Evolutionary conservation across 192 early-diverging fungal species (phyloP).

Genomic region (Allomyces arbusculus): DNA sequence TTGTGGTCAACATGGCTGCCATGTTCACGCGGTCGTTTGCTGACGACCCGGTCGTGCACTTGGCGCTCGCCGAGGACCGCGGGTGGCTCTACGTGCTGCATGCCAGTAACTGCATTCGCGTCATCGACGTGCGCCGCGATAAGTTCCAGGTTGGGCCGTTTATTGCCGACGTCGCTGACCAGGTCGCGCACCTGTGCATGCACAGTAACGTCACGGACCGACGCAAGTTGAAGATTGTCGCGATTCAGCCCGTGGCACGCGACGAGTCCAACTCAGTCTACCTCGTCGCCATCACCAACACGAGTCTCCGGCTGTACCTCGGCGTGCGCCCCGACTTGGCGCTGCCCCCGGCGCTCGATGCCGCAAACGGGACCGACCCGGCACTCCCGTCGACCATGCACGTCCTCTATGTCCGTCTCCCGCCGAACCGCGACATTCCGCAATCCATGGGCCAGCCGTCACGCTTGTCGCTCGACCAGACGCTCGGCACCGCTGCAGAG

Average conservation of each 20-base stretch:
- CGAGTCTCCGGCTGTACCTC: slow-evolving; percentile 59
- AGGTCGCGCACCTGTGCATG: slow-evolving; percentile 23
- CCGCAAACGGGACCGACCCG: too few species aligned
- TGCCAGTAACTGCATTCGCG: slow-evolving; percentile 42
- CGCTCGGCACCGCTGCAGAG: too few species aligned
- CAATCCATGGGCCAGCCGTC: too few species aligned
- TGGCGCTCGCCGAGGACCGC: slow-evolving; percentile 46
- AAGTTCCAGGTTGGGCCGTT: slow-evolving; percentile 29
- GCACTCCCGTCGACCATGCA: too few species aligned
- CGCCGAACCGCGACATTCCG: too few species aligned
- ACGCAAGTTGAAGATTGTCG: slow-evolving; percentile 41
- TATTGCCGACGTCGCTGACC: slow-evolving; percentile 23
- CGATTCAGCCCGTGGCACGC: slow-evolving; percentile 43
- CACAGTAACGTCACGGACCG: slow-evolving; percentile 20
- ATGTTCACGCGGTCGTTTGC: not conserved
- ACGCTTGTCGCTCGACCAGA: too few species aligned
- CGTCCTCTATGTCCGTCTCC: too few species aligned
- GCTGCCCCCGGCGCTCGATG: too few species aligned
- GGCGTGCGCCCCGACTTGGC: not conserved
- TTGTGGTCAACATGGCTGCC: slow-evolving; percentile 14
- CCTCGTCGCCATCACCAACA: slow-evolving; percentile 58
- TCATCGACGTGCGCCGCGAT: slow-evolving; percentile 40
- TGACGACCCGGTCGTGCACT: slow-evolving; percentile 31
- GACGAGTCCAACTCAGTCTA: slow-evolving; percentile 44
- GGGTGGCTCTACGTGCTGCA: slow-evolving; percentile 51